Evolutionary conservation across 805 yeast species (phyloP), one percentile per base, ranked within the genome.

Genomic region (Wickerhamomyces strasburgensis): DNA sequence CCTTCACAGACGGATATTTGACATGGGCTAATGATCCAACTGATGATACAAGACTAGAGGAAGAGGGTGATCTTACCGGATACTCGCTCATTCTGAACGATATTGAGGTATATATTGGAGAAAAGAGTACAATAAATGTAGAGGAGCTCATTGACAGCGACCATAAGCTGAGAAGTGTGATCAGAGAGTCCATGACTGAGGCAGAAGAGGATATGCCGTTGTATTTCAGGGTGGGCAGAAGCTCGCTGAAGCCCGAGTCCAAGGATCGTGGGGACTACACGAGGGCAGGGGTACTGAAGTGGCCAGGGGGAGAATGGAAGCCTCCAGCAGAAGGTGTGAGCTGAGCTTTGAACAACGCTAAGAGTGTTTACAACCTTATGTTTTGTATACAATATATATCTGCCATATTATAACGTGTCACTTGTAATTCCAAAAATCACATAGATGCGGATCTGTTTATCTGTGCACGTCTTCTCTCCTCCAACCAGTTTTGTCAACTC

Each of bases 81-180:
- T 73, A 70, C 35, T 81, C 95, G 1, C 57, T 88, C 31, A 52
- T 88, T 28, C 62, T 88, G 19, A 87, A 88, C 50, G 97, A 88
- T 52, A 63, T 88, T 14, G 96, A 88, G 57, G 63, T 79, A 16
- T 84, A 72, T 51, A 73, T 78, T 5, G 95, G 87, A 0, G 54
- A 57, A 4, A 62, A 67, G 5, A 58, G 65, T 3, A 55, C 69
- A 1, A 57, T 84, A 16, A 66, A 73, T 39, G 35, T 78, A 10
- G 57, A 56, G 5, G 45, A 50, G 1, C 37, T 77, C 36, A 47
- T 66, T 1, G 38, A 47, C 1, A 15, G 52, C 9, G 57, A 70
- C 37, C 34, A 50, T 6, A 47, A 50, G 2, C 52, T 67, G 21
- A 42, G 53, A 3, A 31, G 51, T 1, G 48, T 63, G 43, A 25